phyloP scores from a whole-genome alignment of 139 green algal genomes.

The Pseudopediastrum boryanum region DNA sequence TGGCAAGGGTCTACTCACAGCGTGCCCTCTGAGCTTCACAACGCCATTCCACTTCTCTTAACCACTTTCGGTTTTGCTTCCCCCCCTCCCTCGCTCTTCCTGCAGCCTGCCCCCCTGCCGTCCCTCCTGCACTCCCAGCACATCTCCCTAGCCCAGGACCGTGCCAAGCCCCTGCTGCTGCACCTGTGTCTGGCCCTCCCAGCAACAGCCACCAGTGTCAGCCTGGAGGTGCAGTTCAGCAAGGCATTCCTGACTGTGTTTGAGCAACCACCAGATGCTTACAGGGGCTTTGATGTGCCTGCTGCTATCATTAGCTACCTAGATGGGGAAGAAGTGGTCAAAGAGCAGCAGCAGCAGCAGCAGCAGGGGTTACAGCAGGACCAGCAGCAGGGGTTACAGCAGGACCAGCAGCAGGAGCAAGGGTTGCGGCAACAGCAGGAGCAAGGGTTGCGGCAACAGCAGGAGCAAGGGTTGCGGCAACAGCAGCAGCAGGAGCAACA shows the following conservation, averaged over 20 bases:
- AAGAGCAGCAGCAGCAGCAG: slow-evolving; percentile 16
- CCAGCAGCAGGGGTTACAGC: neutral
- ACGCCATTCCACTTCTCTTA: neutral
- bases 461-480: neutral
- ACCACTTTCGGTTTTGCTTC: no score
- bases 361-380: neutral
- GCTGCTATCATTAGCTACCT: slow-evolving; percentile 61
- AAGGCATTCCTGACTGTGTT: slow-evolving; percentile 71
- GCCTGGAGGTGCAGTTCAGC: slow-evolving; percentile 66
- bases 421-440: neutral
- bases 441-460: neutral
- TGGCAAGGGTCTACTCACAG: neutral
- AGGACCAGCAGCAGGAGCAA: slow-evolving; percentile 13
- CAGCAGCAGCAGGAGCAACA: neutral
- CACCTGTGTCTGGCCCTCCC: slow-evolving; percentile 63
- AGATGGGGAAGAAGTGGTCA: slow-evolving; percentile 1
- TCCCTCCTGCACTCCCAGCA: slow-evolving; percentile 11
- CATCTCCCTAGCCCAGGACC: slow-evolving; percentile 52
- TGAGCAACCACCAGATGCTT: slow-evolving; percentile 78
- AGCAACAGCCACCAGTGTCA: slow-evolving; percentile 5
- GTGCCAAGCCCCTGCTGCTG: slow-evolving; percentile 52
- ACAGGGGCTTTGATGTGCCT: slow-evolving; percentile 89
- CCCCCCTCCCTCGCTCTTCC: neutral
- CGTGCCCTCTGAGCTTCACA: neutral
- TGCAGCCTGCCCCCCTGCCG: neutral